These are phyloP conservation scores for Claviceps sp. DNA, from an alignment of 2,329 filamentous ascomycete genomes.

Conservation along the genomic window DNA sequence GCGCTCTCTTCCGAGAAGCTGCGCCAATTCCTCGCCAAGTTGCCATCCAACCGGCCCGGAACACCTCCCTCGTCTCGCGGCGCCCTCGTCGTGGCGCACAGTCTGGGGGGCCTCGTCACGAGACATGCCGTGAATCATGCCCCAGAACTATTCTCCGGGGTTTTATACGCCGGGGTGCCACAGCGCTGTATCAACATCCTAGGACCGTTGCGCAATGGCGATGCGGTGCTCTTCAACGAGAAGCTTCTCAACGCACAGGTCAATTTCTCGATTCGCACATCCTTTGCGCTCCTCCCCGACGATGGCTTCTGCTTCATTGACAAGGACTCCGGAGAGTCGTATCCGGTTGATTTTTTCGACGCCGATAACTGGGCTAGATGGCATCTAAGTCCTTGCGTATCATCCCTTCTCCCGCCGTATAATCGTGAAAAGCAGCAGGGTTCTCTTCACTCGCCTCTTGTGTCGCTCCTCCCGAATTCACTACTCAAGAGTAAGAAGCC, in stretches of 20 bases:
- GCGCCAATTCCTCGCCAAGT: constrained; percentile 55
- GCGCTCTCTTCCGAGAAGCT: constrained; percentile 58
- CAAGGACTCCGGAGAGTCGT: constrained; percentile 65
- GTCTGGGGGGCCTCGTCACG: constrained; percentile 74
- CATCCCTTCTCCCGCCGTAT: constrained; percentile 48
- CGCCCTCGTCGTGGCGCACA: constrained; percentile 74
- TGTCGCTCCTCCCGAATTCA: constrained; percentile 32
- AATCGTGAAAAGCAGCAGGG: constrained; percentile 20
- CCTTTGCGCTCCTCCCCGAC: constrained; percentile 72
- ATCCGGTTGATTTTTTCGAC: constrained; percentile 74
- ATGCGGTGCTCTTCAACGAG: constrained; percentile 79
- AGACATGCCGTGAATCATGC: constrained; percentile 75
- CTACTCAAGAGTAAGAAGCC: constrained; percentile 13
- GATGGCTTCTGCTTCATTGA: constrained; percentile 82
- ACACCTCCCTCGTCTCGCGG: constrained; percentile 44
- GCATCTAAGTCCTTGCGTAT: constrained; percentile 63
- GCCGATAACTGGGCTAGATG: constrained; percentile 67
- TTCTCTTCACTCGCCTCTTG: constrained; percentile 25
- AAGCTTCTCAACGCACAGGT: constrained; percentile 84
- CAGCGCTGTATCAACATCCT: constrained; percentile 84
- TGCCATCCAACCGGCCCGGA: constrained; percentile 59
- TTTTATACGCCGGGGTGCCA: constrained; percentile 74
- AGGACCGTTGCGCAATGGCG: constrained; percentile 80
- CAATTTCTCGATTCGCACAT: constrained; percentile 82
- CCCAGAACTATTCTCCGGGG: constrained; percentile 74